Base-by-base conservation (phyloP, 2,329 filamentous ascomycete species). In the Rhinocladiella mackenziei region DNA sequence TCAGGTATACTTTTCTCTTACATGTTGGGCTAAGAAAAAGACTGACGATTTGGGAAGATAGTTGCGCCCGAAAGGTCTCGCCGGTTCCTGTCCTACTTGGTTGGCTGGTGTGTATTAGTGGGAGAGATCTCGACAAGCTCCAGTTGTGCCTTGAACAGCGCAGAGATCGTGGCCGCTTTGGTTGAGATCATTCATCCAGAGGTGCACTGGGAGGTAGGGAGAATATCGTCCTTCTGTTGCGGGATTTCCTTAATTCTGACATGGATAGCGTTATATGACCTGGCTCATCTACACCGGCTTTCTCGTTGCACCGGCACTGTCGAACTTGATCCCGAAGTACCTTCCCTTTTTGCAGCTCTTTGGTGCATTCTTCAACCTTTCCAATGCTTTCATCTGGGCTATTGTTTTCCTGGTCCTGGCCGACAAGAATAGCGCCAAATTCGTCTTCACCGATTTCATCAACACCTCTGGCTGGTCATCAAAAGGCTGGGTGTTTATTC, bases 401-500 rank as follows among this genome's bases (percentile, higher is more conserved):
- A 51, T 53, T 11, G 50, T 53, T 22, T 53, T 53, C 36, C 32
- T 50, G 36, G 50, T 53, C 19, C 36, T 53, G 33, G 48, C 50
- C 10, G 50, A 53, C 32, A 51, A 48, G 53, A 53, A 70, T 19
- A 49, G 45, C 31, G 33, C 42, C 6, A 45, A 40, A 23, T 75
- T 74, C 25, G 75, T 81, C 13, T 81, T 77, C 74, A 61, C 58
- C 62, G 54, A 78, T 65, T 56, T 78, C 75, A 36, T 78, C 64
- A 76, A 66, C 56, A 54, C 65, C 29, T 67, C 67, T 34, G 55
- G 67, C 11, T 65, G 63, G 47, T 47, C 56, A 1, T 43, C 41
- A 8, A 68, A 76, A 31, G 78, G 78, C n/a, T 76, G 83, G 14
- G 78, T 79, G 1, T 84, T 84, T 50, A 65, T 82, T 22, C 39